Percentiles rank a stretch among this genome's conserved stretches.
phyloP scores from a whole-genome alignment of 2,329 filamentous ascomycete species.

The Colletotrichum eremochloae region DNA sequence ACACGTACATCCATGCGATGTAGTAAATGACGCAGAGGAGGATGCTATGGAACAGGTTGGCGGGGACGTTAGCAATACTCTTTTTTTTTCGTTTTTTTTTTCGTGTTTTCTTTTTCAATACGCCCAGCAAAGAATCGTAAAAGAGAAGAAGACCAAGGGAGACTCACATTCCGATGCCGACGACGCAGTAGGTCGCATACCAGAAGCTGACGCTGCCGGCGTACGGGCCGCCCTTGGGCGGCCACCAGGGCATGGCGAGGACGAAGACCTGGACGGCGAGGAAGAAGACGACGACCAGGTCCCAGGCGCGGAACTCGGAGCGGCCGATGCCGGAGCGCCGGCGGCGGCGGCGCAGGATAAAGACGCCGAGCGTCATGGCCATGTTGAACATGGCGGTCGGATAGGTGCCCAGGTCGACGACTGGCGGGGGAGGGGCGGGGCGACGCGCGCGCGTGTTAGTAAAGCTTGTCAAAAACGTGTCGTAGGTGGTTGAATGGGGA shows the following conservation, averaged over 20 bases:
- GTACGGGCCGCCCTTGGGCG: slow-evolving; percentile 69
- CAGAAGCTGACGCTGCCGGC: slow-evolving; percentile 79
- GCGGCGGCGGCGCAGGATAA: slow-evolving; percentile 68
- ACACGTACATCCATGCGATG: slow-evolving; percentile 66
- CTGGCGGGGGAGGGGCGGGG: slow-evolving; percentile 47
- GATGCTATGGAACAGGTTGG: slow-evolving; percentile 53
- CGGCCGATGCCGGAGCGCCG: slow-evolving; percentile 61
- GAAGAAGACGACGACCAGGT: slow-evolving; percentile 69
- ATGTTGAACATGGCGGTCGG: slow-evolving; percentile 70
- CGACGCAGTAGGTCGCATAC: slow-evolving; percentile 78
- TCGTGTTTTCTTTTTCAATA: too few species aligned
- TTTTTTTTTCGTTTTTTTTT: too few species aligned
- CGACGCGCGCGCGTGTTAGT: background rate
- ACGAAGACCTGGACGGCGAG: slow-evolving; percentile 72
- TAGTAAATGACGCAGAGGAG: slow-evolving; percentile 69
- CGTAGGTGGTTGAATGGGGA: slow-evolving; percentile 11
- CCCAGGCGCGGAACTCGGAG: slow-evolving; percentile 71
- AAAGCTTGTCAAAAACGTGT: background rate
- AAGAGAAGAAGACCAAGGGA: background rate
- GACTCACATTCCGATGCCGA: slow-evolving; percentile 75
- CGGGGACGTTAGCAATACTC: background rate
- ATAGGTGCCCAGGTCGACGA: slow-evolving; percentile 71
- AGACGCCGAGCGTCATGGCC: slow-evolving; percentile 68
- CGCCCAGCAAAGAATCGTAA: background rate
- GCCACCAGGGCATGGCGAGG: slow-evolving; percentile 79